Base-by-base conservation (phyloP, 1,139 yeast species). In the Zygoascus meyerae region DNA sequence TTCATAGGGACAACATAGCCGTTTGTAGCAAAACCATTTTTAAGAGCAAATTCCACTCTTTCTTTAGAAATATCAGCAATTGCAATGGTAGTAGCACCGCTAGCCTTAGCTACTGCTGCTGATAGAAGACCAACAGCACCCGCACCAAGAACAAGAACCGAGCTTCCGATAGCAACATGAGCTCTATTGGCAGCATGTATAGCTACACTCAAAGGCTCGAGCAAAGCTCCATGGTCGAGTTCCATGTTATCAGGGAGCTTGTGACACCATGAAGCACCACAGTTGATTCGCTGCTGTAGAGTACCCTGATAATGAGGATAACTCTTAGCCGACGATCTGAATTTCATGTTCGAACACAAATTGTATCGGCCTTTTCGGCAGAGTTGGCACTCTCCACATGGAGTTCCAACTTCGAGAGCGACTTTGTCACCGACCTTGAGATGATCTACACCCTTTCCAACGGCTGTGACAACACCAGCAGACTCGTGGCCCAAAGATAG, bases 91-190 rank as follows among this genome's bases (percentile, higher is more conserved):
- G 80, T 68, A 9, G 94, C 94, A 35, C 95, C 95, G 57, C 79
- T 80, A 11, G 84, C 80, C 51, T 72, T 76, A 28, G 89, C 90
- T 17, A 80, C 85, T 34, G 83, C 81, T 39, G 90, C 90, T 46
- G 81, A 74, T 51, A 86, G 70, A 44, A 86, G 67, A 21, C 95
- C 95, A 46, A 86, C 89, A 5, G 95, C 95, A 11, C 95, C 95
- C 34, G 94, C 95, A 41, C 95, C 95, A 54, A 83, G 80, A 2
- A 86, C 83, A 42, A 79, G 80, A 31, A 82, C 86, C 17, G 72
- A 66, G 48, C 83, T 85, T 49, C 89, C 90, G 56, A 82, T 79
- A 37, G 67, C 69, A 49, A 83, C 68, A 37, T 70, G 68, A 6
- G 81, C 86, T 44, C 79, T 71, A 61, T 78, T 80, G 46, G 78